These are phyloP conservation scores for Neurospora sp. DNA, from an alignment of 495 filamentous ascomycete species.

Conservation along the genomic window DNA sequence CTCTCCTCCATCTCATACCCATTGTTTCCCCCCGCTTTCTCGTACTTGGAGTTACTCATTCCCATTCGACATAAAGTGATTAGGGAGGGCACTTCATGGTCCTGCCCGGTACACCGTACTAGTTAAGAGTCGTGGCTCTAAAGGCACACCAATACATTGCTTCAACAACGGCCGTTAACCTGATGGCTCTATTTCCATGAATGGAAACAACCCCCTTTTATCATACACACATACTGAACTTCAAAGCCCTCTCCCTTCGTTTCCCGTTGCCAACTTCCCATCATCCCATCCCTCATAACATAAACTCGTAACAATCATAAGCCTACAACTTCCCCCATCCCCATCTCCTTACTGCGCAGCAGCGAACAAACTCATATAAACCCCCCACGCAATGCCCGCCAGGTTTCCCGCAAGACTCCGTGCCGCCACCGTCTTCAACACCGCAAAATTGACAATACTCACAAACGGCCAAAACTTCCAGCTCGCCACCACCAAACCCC, in stretches of 20 bases:
- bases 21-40: background rate
- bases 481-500: conserved; percentile 59
- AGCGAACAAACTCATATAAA: conserved; percentile 71
- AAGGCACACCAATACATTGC: background rate
- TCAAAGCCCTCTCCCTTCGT: background rate
- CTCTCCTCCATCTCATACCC: background rate
- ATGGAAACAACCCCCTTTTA: background rate
- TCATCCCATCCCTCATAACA: background rate
- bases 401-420: conserved; percentile 68
- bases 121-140: background rate
- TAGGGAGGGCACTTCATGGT: background rate
- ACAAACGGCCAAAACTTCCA: conserved; percentile 82
- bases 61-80: background rate
- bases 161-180: background rate
- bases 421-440: conserved; percentile 62
- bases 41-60: background rate
- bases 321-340: background rate
- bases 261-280: background rate
- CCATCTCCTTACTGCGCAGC: conserved; percentile 14
- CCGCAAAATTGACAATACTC: conserved; percentile 64
- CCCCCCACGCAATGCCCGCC: conserved; percentile 76
- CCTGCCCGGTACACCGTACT: background rate
- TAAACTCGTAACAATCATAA: background rate
- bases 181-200: background rate
- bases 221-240: background rate